Percentiles rank a stretch among this genome's conserved stretches.
These are phyloP conservation scores for Lodderomyces parapsilosis DNA, from an alignment of 1,139 yeast species.

Conservation along the genomic window DNA sequence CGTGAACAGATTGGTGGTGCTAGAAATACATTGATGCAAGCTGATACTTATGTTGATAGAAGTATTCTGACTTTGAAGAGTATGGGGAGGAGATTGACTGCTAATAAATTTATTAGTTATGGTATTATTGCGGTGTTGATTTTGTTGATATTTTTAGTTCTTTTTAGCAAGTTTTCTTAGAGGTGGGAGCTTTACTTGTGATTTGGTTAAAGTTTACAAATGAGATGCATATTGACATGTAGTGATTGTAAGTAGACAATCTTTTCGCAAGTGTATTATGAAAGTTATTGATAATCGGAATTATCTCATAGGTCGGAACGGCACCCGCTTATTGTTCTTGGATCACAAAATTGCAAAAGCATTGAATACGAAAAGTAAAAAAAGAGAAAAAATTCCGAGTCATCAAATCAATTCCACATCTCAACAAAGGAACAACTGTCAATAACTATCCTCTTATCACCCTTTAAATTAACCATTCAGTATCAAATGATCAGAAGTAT, in stretches of 20 bases:
- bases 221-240: background rate
- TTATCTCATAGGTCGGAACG: conserved; percentile 1
- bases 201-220: background rate
- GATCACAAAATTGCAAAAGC: background rate
- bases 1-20: conserved; percentile 88
- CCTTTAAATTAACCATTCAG: background rate
- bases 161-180: conserved; percentile 70
- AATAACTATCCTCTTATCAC: no score
- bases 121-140: conserved; percentile 93
- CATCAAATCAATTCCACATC: background rate
- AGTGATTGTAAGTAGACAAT: background rate
- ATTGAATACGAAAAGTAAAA: background rate
- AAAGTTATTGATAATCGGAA: conserved; percentile 2
- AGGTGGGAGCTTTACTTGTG: background rate
- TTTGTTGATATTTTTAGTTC: conserved; percentile 76
- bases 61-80: conserved; percentile 82
- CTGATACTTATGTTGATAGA: conserved; percentile 90
- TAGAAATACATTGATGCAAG: conserved; percentile 80
- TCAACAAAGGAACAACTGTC: no score
- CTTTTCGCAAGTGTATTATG: no score
- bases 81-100: conserved; percentile 94
- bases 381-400: background rate
- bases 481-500: conserved; percentile 5
- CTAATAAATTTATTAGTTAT: conserved; percentile 88
- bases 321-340: background rate